Evolutionary conservation across 306 rosid genomes (phyloP), one percentile per base, ranked within the genome.

Genomic region (Abrus precatorius): DNA sequence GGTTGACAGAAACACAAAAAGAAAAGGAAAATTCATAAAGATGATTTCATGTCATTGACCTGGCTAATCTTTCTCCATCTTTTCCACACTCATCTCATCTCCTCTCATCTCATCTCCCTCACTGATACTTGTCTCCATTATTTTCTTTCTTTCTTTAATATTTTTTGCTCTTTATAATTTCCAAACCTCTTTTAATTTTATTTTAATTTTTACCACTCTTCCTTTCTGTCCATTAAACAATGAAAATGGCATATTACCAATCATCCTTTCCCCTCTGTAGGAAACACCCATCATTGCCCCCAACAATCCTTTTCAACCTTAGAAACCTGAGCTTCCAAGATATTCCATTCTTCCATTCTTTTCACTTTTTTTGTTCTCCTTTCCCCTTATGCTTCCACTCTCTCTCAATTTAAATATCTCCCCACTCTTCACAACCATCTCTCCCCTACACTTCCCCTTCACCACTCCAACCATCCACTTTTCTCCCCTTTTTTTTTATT

Each of bases 241-340:
- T 86, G 97, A 92, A 90, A 96, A 96, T 95, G 92, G 96, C 93
- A 90, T 91, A 95, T 90, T 90, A 88, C 90, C 92, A 92, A 93
- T 96, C 94, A 96, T 96, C 97, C 89, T 87, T 92, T 86, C 97
- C 97, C 99, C 98, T 93, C 74, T 79, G 75, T 87, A 90, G 97
- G 99, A 93, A 96, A 96, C 99, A 93, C 92, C 88, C 98, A 96
- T 96, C 98, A 96, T 96, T 96, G 97, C 97, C 82, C 94, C 97
- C 97, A 93, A 92, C 97, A 87, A 93, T 93, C 97, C 91, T 89
- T 92, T 93, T 93, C 98, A 90, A 88, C 97, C 97, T 93, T 92
- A 80, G 91, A 90, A 90, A 89, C 94, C 97, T 88, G 97, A 90
- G 97, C 94, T 88, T 86, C 95, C 87, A 91, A 95, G 91, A 86